phyloP scores from a whole-genome alignment of 2,329 filamentous ascomycete genomes.

The Alternaria postmessia region DNA sequence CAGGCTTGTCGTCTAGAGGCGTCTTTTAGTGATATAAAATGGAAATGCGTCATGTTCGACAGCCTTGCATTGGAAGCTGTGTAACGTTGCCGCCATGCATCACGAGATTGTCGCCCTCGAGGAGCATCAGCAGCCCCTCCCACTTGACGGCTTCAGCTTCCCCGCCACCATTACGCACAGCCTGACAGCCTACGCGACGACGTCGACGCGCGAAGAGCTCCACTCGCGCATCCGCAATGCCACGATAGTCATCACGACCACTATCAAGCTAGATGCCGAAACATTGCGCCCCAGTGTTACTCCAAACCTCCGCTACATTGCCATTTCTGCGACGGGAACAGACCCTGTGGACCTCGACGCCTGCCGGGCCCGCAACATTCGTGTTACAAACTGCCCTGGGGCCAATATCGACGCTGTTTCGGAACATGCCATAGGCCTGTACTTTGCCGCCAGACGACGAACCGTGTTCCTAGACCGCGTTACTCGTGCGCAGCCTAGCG shows the following conservation, averaged over 20 bases:
- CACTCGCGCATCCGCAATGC: slow-evolving; percentile 56
- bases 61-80: slow-evolving; percentile 1
- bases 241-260: slow-evolving; percentile 57
- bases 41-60: neutral
- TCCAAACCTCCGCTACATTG: slow-evolving; percentile 56
- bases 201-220: slow-evolving; percentile 38
- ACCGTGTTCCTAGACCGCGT: slow-evolving; percentile 46
- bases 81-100: slow-evolving; percentile 38
- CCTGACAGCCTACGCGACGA: slow-evolving; percentile 51
- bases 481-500: slow-evolving; percentile 40
- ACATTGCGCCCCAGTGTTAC: slow-evolving; percentile 49
- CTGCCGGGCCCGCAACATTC: slow-evolving; percentile 54
- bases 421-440: slow-evolving; percentile 61
- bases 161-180: slow-evolving; percentile 47
- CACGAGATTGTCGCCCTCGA: slow-evolving; percentile 60
- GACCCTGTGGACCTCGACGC: slow-evolving; percentile 58
- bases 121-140: slow-evolving; percentile 52
- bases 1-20: neutral
- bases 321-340: slow-evolving; percentile 57
- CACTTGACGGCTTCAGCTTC: slow-evolving; percentile 50
- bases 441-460: slow-evolving; percentile 57
- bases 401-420: slow-evolving; percentile 59
- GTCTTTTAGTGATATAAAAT: neutral
- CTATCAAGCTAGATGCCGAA: slow-evolving; percentile 52
- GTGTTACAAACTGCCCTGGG: slow-evolving; percentile 57